Evolutionary conservation across 495 filamentous ascomycete genomes (phyloP).

Genomic region (Penicillium silybi): DNA sequence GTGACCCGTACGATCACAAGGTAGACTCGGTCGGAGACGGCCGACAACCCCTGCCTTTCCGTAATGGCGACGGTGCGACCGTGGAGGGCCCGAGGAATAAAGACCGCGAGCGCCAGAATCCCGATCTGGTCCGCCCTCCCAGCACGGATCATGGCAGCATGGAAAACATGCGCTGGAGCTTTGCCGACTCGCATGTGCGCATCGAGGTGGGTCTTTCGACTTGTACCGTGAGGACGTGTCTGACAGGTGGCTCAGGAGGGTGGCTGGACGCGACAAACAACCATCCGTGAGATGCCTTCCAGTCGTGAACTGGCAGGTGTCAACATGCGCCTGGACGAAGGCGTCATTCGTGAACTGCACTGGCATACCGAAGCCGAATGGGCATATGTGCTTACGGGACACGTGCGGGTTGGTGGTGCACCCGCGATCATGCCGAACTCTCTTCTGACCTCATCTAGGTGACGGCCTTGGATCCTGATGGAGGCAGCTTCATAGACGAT

Average conservation of each 20-base stretch:
- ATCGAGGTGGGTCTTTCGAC: constrained; percentile 47
- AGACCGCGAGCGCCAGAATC: constrained; percentile 58
- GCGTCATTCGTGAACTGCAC: constrained; percentile 68
- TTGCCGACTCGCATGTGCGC: constrained; percentile 62
- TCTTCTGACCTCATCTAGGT: constrained; percentile 20
- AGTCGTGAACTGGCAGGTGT: constrained; percentile 61
- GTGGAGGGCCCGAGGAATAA: constrained; percentile 63
- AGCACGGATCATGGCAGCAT: constrained; percentile 61
- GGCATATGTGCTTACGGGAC: constrained; percentile 20
- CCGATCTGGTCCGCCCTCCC: constrained; percentile 61
- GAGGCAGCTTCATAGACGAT: constrained; percentile 66
- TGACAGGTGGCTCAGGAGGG: constrained; percentile 45
- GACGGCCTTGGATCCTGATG: constrained; percentile 64
- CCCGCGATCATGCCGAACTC: neutral
- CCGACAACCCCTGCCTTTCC: constrained; percentile 59
- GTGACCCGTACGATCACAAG: constrained; percentile 46
- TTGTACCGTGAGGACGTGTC: neutral
- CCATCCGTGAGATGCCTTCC: constrained; percentile 54
- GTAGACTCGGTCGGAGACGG: constrained; percentile 55
- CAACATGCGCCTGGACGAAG: constrained; percentile 63
- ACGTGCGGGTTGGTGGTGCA: constrained; percentile 34
- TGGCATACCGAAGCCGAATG: constrained; percentile 71
- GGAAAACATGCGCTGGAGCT: constrained; percentile 63
- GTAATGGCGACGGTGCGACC: constrained; percentile 59
- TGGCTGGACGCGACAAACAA: constrained; percentile 66